Evolutionary conservation across 768 basidiomycete species (phyloP), one percentile per base, ranked within the genome.

Genomic region (Pholiota conissans): DNA sequence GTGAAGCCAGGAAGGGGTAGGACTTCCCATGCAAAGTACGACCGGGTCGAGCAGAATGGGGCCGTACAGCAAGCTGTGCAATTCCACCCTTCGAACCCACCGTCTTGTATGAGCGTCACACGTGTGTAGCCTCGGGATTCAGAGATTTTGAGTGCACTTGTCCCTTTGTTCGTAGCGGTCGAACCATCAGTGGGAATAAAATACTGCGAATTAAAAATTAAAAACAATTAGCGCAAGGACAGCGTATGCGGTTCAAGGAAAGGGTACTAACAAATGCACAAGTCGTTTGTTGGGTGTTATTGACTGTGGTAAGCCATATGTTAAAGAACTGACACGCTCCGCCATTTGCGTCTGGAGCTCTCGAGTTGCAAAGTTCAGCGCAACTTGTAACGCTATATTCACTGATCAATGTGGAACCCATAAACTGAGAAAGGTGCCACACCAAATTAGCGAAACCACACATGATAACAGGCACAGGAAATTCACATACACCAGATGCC

Each of bases 301-400:
- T 62, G 1, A 78, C 73, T 22, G 78, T 64, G 4, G 76, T 77
- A 22, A 76, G 73, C 78, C 76, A 80, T 65, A 80, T 79, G 58
- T 80, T 80, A 64, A 80, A 77, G 68, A 73, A 80, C 52, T 73
- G 71, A 63, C 79, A 80, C 2, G 69, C 72, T 30, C 78, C 79
- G 20, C 77, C 76, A 26, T 54, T 57, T 3, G 67, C 60, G 49
- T 80, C 76, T 2, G 73, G 65, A 9, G 65, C 71, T 18, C 77
- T 72, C 7, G 64, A 65, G 53, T 76, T 78, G 61, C 79, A 80
- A 29, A 73, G 67, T 22, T 64, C 60, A 8, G 79, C 74, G 49
- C 78, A 80, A 1, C 74, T 73, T 5, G 67, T 54, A 42, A 74
- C 73, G 55, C 78, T 77, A 60, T 80, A 80, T 46, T 42, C 40